These are phyloP conservation scores for Castanea crenata DNA, from an alignment of 306 rosid species.

Conservation along the genomic window DNA sequence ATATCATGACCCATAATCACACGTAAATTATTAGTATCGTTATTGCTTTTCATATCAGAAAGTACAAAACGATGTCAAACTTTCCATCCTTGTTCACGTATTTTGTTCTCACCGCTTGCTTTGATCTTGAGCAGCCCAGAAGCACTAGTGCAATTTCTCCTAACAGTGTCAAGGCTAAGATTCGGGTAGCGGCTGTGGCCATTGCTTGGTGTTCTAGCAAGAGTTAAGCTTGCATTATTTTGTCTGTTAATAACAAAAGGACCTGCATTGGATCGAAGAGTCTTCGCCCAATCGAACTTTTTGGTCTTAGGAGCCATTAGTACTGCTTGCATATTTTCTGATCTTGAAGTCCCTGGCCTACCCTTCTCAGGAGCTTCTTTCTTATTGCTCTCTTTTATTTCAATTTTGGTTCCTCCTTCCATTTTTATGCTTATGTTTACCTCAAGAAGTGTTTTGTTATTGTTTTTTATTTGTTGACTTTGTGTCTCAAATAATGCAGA, in stretches of 20 bases:
- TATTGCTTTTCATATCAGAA: background rate
- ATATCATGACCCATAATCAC: background rate
- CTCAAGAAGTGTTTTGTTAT: conserved; percentile 39
- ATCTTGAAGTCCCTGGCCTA: conserved; percentile 17
- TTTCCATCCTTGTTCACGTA: conserved; percentile 40
- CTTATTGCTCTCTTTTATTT: conserved; percentile 46
- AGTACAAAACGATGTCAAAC: conserved; percentile 18
- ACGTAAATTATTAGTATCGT: background rate
- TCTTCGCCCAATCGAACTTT: conserved; percentile 67
- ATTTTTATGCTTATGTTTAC: conserved; percentile 57
- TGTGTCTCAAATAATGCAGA: background rate
- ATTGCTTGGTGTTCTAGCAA: background rate
- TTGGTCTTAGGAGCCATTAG: conserved; percentile 1
- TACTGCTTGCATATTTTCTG: conserved; percentile 12
- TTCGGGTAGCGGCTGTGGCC: background rate
- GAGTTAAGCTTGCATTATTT: conserved; percentile 19
- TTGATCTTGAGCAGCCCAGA: background rate
- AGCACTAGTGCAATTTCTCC: background rate
- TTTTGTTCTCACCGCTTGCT: conserved; percentile 12
- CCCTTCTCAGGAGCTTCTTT: conserved; percentile 26
- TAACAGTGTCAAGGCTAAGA: background rate
- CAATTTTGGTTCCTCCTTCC: conserved; percentile 60
- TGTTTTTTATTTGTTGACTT: background rate
- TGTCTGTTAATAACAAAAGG: conserved; percentile 19
- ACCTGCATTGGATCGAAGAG: conserved; percentile 35